Evolutionary conservation across 345 rosid species (phyloP).

Genomic region (Pistacia atlantica): DNA sequence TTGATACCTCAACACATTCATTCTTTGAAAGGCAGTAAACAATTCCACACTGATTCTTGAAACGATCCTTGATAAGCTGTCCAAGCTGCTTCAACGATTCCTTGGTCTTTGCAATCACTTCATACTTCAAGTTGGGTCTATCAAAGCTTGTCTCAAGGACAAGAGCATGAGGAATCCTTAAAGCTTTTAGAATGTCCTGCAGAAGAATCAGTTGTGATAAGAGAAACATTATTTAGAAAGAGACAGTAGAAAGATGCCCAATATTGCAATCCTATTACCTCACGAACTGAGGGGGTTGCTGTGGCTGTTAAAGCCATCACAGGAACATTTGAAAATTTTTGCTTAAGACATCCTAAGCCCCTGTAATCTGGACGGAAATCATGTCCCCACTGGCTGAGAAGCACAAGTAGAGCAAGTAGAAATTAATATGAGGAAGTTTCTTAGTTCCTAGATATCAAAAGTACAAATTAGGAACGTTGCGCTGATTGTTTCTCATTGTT

Average conservation of each 20-base stretch:
- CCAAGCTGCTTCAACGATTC: conserved; percentile 86
- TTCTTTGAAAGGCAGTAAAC: conserved; percentile 86
- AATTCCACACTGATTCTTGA: conserved; percentile 78
- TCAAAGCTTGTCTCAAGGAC: conserved; percentile 92
- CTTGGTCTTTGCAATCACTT: conserved; percentile 73
- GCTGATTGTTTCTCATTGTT: background rate
- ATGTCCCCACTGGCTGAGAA: conserved; percentile 95
- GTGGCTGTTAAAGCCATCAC: conserved; percentile 93
- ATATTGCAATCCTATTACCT: conserved; percentile 40
- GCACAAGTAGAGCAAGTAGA: conserved; percentile 15
- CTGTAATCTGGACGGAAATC: conserved; percentile 97
- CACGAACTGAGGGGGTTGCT: conserved; percentile 71
- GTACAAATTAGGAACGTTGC: background rate
- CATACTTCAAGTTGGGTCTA: conserved; percentile 87
- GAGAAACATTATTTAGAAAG: background rate
- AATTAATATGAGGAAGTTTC: conserved; percentile 11
- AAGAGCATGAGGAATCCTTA: conserved; percentile 75
- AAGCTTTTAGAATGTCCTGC: conserved; percentile 81
- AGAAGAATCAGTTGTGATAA: conserved; percentile 17
- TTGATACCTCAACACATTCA: conserved; percentile 80
- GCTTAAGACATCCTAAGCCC: conserved; percentile 78
- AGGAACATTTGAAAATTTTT: conserved; percentile 67
- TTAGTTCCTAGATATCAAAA: conserved; percentile 1
- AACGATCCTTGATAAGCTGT: conserved; percentile 60
- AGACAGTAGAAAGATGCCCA: background rate